Evolutionary conservation across 163 green algal genomes (phyloP).

Genomic region (Scenedesmus sp.): DNA sequence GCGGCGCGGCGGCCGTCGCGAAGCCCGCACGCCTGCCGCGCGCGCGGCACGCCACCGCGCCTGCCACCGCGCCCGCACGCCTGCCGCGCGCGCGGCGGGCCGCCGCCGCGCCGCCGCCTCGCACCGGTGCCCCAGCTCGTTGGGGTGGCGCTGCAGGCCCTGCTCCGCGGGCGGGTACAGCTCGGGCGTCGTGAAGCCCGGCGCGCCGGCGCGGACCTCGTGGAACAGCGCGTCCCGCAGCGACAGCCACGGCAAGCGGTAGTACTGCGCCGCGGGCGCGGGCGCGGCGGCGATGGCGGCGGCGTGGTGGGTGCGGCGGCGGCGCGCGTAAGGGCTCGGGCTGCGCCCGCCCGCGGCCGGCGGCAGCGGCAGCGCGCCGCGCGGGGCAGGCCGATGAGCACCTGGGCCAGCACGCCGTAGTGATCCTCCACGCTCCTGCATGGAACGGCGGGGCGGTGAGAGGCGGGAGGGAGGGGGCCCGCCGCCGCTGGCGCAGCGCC

Average conservation of each 20-base stretch:
- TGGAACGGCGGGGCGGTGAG: too few species aligned
- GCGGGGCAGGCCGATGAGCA: too few species aligned
- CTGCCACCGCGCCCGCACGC: not conserved
- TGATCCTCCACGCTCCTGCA: not conserved
- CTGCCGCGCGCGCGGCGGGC: too few species aligned
- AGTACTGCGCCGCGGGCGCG: constrained; percentile 11
- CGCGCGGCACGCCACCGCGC: not conserved
- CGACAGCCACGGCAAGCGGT: constrained; percentile 1
- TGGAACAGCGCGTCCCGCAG: not conserved
- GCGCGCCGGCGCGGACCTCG: not conserved
- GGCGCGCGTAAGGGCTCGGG: too few species aligned
- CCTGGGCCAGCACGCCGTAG: constrained; percentile 1
- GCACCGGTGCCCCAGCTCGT: too few species aligned
- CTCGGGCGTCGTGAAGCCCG: not conserved
- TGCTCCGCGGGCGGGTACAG: constrained; percentile 1
- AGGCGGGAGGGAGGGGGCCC: too few species aligned
- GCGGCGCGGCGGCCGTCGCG: not conserved
- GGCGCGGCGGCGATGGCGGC: too few species aligned
- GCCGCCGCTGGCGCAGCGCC: too few species aligned
- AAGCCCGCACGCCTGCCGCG: not conserved
- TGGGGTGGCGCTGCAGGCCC: constrained; percentile 3
- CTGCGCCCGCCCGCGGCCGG: too few species aligned
- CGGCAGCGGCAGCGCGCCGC: too few species aligned
- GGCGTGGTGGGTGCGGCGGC: not conserved
- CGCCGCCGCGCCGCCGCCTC: too few species aligned